Evolutionary conservation across 371 early-diverging fungal species (phyloP).

Genomic region (Syncephalastrum monosporum): DNA sequence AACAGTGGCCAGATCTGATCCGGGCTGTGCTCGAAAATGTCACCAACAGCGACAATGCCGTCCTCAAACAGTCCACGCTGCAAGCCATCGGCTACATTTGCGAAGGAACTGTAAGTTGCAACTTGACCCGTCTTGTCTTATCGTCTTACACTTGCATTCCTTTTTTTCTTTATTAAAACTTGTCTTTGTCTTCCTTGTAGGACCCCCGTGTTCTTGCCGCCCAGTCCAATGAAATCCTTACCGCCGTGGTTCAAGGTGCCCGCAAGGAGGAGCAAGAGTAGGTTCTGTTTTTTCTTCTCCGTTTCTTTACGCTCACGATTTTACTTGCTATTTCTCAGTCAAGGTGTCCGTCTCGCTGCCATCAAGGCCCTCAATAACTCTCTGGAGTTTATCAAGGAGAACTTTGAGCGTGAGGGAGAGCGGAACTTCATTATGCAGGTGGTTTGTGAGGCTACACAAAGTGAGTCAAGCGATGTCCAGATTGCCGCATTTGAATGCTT

Average conservation of each 20-base stretch:
- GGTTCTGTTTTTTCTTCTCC: constrained; percentile 4
- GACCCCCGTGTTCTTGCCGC: constrained; percentile 71
- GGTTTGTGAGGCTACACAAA: constrained; percentile 95
- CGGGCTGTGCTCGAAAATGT: constrained; percentile 73
- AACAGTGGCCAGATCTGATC: constrained; percentile 88
- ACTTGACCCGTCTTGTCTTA: neutral
- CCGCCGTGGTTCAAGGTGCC: constrained; percentile 91
- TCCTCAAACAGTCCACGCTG: constrained; percentile 74
- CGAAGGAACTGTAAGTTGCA: constrained; percentile 74
- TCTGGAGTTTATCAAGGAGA: constrained; percentile 87
- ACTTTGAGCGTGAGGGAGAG: constrained; percentile 91
- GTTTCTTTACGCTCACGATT: too few relatives aligned
- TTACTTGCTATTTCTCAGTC: constrained; percentile 34
- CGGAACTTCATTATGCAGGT: constrained; percentile 97
- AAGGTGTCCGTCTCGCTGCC: constrained; percentile 85
- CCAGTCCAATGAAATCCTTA: constrained; percentile 87
- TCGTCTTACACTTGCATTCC: neutral
- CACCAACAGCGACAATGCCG: constrained; percentile 51
- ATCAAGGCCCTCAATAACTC: constrained; percentile 90
- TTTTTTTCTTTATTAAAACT: neutral
- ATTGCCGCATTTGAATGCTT: constrained; percentile 92
- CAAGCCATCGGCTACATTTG: constrained; percentile 91
- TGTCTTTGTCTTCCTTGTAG: constrained; percentile 29
- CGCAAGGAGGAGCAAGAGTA: constrained; percentile 83
- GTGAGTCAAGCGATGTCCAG: constrained; percentile 69